Evolutionary conservation across 1,284 basidiomycete genomes (phyloP).

Genomic region (Ustilago esculenta): DNA sequence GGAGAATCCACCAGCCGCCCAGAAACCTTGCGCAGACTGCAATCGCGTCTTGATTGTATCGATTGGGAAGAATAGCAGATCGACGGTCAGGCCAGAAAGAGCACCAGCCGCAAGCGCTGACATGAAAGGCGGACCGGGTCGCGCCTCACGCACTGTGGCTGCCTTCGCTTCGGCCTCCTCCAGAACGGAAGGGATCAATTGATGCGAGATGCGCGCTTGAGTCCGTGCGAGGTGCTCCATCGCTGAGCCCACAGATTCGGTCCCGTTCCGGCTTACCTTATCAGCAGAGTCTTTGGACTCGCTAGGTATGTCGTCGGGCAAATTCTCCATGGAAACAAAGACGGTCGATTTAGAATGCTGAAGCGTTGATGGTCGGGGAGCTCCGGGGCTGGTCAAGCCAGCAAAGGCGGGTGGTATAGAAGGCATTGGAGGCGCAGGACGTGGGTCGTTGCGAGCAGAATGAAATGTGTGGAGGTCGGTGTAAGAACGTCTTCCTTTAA

Average conservation of each 20-base stretch:
- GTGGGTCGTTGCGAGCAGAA: slow-evolving; percentile 7
- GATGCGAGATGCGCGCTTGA: slow-evolving; percentile 20
- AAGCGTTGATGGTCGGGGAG: slow-evolving; percentile 3
- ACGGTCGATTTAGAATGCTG: slow-evolving; percentile 13
- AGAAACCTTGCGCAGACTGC: slow-evolving; percentile 87
- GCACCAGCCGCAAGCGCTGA: slow-evolving; percentile 56
- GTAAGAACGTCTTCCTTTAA: slow-evolving; percentile 23
- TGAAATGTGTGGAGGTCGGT: slow-evolving; percentile 13
- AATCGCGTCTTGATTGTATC: slow-evolving; percentile 96
- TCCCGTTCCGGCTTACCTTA: neutral
- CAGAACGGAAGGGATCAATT: slow-evolving; percentile 30
- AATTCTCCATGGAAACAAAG: slow-evolving; percentile 20
- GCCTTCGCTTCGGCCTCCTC: slow-evolving; percentile 12
- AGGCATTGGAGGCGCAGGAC: slow-evolving; percentile 1
- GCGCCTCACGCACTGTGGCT: neutral
- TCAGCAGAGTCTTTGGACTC: neutral
- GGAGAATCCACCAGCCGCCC: slow-evolving; percentile 84
- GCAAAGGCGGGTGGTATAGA: neutral
- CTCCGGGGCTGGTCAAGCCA: neutral
- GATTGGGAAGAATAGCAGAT: slow-evolving; percentile 94
- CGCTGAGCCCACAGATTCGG: slow-evolving; percentile 2
- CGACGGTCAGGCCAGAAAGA: slow-evolving; percentile 68
- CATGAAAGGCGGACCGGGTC: slow-evolving; percentile 24
- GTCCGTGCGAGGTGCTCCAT: slow-evolving; percentile 9
- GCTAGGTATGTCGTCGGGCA: slow-evolving; percentile 8